Conservation (phyloP, 75 land plant genomes). For the Pseudotsuga menziesii region DNA sequence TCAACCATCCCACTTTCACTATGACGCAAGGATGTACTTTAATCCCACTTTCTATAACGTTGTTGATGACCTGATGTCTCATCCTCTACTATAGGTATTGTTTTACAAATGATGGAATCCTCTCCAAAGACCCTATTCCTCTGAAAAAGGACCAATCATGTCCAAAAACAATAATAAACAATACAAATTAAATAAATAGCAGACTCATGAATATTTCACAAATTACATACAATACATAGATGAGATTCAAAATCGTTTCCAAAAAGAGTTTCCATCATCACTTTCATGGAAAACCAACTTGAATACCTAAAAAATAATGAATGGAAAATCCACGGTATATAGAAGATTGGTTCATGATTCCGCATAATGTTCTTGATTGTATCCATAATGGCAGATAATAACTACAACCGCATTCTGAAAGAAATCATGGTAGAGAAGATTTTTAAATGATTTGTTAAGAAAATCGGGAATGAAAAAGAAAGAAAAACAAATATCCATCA, state of each 20-base stretch:
- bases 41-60: slow-evolving; percentile 81
- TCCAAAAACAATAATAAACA: neutral
- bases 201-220: neutral
- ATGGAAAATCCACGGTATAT: slow-evolving; percentile 92
- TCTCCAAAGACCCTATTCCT: slow-evolving; percentile 95
- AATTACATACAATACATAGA: neutral
- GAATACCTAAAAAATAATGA: slow-evolving; percentile 92
- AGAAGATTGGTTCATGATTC: slow-evolving; percentile 97
- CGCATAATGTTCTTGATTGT: slow-evolving; percentile 98
- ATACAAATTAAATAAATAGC: neutral
- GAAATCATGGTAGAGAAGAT: neutral
- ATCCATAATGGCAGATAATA: slow-evolving; percentile 96
- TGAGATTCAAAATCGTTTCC: neutral
- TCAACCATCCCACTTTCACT: slow-evolving; percentile 99
- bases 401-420: slow-evolving; percentile 94
- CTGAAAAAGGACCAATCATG: slow-evolving; percentile 12
- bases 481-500: neutral
- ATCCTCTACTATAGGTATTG: slow-evolving; percentile 83
- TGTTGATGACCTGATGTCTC: slow-evolving; percentile 80
- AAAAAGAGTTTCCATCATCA: neutral
- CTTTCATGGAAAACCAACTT: slow-evolving; percentile 27
- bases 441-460: neutral
- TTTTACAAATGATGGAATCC: slow-evolving; percentile 95
- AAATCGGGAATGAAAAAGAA: neutral
- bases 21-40: slow-evolving; percentile 92